These are phyloP conservation scores for Naganishia sp. DNA, from an alignment of 1,284 basidiomycete genomes.

Conservation along the genomic window DNA sequence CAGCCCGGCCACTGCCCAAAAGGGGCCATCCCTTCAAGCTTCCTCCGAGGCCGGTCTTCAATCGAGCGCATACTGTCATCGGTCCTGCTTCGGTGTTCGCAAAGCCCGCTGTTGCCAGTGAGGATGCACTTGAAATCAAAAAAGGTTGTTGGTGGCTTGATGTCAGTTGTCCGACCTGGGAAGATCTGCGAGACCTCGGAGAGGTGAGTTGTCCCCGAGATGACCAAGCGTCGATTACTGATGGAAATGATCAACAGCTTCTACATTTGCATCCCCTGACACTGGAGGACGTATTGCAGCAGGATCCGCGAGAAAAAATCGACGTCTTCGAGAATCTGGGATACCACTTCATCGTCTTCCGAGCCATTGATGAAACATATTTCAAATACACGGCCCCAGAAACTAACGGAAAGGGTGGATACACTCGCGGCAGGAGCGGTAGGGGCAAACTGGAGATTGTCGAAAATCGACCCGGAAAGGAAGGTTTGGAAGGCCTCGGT, in stretches of 20 bases:
- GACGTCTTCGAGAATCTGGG: slow-evolving; percentile 85
- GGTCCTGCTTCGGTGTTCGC: slow-evolving; percentile 13
- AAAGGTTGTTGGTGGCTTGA: slow-evolving; percentile 86
- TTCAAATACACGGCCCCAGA: slow-evolving; percentile 58
- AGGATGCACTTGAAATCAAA: slow-evolving; percentile 1
- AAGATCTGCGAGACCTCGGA: slow-evolving; percentile 83
- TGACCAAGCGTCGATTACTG: slow-evolving; percentile 16
- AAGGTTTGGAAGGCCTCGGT: slow-evolving; percentile 61
- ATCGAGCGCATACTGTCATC: slow-evolving; percentile 27
- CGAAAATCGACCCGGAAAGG: slow-evolving; percentile 60
- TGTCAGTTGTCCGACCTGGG: slow-evolving; percentile 83
- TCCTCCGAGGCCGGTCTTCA: slow-evolving; percentile 30
- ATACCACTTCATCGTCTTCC: slow-evolving; percentile 89
- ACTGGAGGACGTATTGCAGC: slow-evolving; percentile 91
- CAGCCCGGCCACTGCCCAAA: slow-evolving; percentile 34
- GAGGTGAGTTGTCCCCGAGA: slow-evolving; percentile 61
- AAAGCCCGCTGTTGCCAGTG: slow-evolving; percentile 6
- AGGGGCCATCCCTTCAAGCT: slow-evolving; percentile 34
- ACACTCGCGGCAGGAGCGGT: slow-evolving; percentile 24
- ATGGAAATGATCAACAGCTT: slow-evolving; percentile 57
- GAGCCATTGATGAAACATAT: slow-evolving; percentile 73
- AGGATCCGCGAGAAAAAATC: slow-evolving; percentile 89
- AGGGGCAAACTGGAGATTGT: slow-evolving; percentile 58
- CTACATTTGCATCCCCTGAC: slow-evolving; percentile 90
- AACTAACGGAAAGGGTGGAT: slow-evolving; percentile 34